These are phyloP conservation scores for Aaosphaeria arxii DNA, from an alignment of 2,329 filamentous ascomycete genomes.

Conservation along the genomic window DNA sequence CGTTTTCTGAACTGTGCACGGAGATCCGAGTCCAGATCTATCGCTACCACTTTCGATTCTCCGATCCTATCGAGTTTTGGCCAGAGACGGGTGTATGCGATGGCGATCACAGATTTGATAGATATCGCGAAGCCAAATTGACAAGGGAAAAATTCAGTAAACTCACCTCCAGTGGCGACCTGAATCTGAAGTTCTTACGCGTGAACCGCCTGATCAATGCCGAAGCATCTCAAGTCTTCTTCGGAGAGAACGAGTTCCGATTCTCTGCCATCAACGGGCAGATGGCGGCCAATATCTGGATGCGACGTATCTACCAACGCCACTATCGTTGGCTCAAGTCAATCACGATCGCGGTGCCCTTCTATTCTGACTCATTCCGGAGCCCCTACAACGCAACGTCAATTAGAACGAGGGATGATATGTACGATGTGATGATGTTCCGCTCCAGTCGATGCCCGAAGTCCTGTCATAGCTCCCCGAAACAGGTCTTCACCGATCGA, in stretches of 20 bases:
- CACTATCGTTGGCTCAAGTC: neutral
- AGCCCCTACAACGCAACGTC: too few relatives aligned
- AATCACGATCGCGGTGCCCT: neutral
- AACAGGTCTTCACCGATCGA: too few relatives aligned
- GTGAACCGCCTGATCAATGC: constrained; percentile 2
- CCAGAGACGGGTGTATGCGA: neutral
- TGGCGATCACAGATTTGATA: neutral
- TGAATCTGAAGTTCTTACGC: constrained; percentile 5
- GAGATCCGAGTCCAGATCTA: constrained; percentile 9
- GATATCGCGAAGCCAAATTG: neutral
- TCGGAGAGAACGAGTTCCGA: constrained; percentile 11
- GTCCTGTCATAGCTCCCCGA: too few relatives aligned
- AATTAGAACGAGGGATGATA: too few relatives aligned
- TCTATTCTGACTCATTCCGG: neutral
- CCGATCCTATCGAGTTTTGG: constrained; percentile 7
- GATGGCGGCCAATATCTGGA: constrained; percentile 3
- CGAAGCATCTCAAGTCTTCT: constrained; percentile 10
- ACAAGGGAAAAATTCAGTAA: neutral
- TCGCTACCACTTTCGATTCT: neutral
- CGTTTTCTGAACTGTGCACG: neutral
- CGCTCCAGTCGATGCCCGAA: too few relatives aligned
- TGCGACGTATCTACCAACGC: neutral
- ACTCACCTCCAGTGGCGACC: neutral
- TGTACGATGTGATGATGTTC: too few relatives aligned
- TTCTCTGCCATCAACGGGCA: constrained; percentile 9